These are phyloP conservation scores for Yamadazyma kanchanaburiensis DNA, from an alignment of 1,139 yeast genomes.

Conservation along the genomic window DNA sequence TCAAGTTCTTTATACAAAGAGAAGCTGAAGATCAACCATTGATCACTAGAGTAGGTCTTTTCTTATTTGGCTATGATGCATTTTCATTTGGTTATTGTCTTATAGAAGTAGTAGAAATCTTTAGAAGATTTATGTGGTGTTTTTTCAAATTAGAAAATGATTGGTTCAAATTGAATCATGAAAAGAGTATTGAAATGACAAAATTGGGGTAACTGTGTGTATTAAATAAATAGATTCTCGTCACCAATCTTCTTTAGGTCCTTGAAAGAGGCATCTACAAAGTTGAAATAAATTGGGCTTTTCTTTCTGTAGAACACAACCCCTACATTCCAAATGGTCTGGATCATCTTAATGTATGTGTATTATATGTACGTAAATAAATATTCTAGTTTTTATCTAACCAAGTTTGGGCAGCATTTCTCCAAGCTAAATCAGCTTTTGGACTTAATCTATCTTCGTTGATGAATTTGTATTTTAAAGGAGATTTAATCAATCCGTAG, in stretches of 20 bases:
- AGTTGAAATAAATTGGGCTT: too few species aligned
- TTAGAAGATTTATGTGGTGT: slow-evolving; percentile 89
- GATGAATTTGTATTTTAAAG: slow-evolving; percentile 42
- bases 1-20: slow-evolving; percentile 40
- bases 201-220: slow-evolving; percentile 7
- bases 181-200: slow-evolving; percentile 18
- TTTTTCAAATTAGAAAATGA: slow-evolving; percentile 82
- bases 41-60: slow-evolving; percentile 20
- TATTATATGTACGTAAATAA: slow-evolving; percentile 1
- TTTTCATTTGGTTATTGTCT: slow-evolving; percentile 59
- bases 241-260: too few species aligned
- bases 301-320: too few species aligned
- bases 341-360: background rate
- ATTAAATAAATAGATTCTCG: background rate
- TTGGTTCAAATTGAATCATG: slow-evolving; percentile 36
- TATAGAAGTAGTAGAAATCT: slow-evolving; percentile 68
- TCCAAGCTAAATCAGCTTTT: slow-evolving; percentile 52
- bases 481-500: slow-evolving; percentile 41
- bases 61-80: slow-evolving; percentile 42
- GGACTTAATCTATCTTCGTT: slow-evolving; percentile 46
- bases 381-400: slow-evolving; percentile 20
- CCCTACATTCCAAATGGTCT: too few species aligned
- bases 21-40: slow-evolving; percentile 19
- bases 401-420: slow-evolving; percentile 48
- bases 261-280: too few species aligned